These are phyloP conservation scores for Myrica gale DNA, from an alignment of 306 rosid genomes.

Conservation along the genomic window DNA sequence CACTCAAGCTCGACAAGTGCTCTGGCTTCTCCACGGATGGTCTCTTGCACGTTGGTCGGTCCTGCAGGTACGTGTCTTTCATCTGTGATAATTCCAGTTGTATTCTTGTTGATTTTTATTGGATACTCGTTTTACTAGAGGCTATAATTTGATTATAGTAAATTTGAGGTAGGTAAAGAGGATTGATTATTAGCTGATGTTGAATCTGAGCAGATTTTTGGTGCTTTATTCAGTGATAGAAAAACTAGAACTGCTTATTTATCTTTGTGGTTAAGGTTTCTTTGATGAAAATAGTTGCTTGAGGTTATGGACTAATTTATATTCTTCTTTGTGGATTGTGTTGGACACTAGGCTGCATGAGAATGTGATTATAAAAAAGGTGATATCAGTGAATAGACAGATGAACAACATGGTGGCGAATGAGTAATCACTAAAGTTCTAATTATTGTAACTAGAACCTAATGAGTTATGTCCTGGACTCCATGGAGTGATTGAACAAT, in stretches of 20 bases:
- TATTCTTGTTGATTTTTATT: not conserved
- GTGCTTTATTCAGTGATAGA: not conserved
- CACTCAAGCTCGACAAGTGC: slow-evolving; percentile 85
- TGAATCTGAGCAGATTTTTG: not conserved
- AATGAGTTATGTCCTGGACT: not conserved
- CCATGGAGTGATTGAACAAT: not conserved
- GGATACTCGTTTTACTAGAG: not conserved
- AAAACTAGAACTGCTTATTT: not conserved
- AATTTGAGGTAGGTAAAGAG: not conserved
- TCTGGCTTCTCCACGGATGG: slow-evolving; percentile 94
- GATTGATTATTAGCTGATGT: not conserved
- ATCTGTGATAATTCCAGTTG: not conserved
- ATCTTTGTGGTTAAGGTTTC: not conserved
- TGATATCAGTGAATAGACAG: not conserved
- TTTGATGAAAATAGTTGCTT: not conserved
- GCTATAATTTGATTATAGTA: not conserved
- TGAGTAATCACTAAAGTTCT: not conserved
- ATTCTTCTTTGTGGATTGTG: not conserved
- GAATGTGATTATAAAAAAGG: not conserved
- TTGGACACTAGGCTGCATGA: not conserved
- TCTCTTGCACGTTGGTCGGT: slow-evolving; percentile 53
- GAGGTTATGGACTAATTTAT: not conserved
- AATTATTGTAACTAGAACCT: not conserved
- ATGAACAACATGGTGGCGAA: not conserved
- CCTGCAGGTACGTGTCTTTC: slow-evolving; percentile 58